Conservation (phyloP, 345 rosid species). For the Camelina hispida region DNA sequence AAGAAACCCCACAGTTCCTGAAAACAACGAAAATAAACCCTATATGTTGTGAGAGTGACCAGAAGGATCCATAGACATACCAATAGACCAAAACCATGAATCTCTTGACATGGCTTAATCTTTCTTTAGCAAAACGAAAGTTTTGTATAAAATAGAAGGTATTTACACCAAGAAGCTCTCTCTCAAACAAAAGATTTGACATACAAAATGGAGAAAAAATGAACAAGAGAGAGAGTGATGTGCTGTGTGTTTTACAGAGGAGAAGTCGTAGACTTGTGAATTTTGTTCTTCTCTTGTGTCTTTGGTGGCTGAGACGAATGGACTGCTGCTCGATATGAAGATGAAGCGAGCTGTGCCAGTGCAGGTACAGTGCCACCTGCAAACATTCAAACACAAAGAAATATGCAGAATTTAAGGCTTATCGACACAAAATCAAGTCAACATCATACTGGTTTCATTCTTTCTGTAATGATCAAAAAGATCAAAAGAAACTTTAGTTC, state of each 20-base stretch:
- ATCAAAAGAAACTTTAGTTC: not conserved
- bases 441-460: not conserved
- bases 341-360: conserved; percentile 79
- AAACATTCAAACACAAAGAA: conserved; percentile 24
- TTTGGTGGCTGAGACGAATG: conserved; percentile 56
- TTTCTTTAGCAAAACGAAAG: too few species aligned
- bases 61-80: too few species aligned
- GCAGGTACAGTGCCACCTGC: conserved; percentile 91
- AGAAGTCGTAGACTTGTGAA: conserved; percentile 62
- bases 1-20: conserved; percentile 9
- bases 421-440: conserved; percentile 19
- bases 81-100: too few species aligned
- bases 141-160: not conserved
- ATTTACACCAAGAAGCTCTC: conserved; percentile 22
- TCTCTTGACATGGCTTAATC: too few species aligned
- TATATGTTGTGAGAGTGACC: too few species aligned
- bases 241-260: conserved; percentile 48
- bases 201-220: conserved; percentile 12
- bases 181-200: not conserved
- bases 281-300: conserved; percentile 54
- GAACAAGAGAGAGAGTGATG: conserved; percentile 4
- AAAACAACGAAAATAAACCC: not conserved
- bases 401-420: conserved; percentile 24
- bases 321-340: conserved; percentile 74
- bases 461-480: not conserved